Evolutionary conservation across 2,329 filamentous ascomycete genomes (phyloP).

Genomic region (Madurella mycetomatis): DNA sequence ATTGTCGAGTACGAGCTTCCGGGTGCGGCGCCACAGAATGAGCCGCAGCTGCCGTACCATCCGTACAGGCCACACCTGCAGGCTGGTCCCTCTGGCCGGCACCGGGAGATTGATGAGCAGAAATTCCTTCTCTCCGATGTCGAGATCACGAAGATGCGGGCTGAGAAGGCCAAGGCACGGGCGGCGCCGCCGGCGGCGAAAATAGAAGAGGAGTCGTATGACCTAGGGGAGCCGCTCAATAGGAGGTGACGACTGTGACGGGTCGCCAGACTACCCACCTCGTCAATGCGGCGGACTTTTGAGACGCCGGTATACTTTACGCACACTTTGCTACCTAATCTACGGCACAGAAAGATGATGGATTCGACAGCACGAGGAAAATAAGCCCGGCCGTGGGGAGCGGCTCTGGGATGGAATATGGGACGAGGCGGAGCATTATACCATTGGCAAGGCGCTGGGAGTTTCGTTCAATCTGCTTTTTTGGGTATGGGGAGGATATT

Average conservation of each 20-base stretch:
- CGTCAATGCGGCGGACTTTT: no score
- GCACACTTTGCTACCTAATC: no score
- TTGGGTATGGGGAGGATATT: neutral
- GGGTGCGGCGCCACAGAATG: constrained; percentile 19
- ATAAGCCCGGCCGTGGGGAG: neutral
- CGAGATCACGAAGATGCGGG: constrained; percentile 22
- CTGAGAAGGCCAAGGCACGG: constrained; percentile 18
- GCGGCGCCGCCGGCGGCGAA: constrained; percentile 1
- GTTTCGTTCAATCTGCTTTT: constrained; percentile 2
- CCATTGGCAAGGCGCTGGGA: constrained; percentile 24
- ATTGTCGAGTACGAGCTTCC: constrained; percentile 27
- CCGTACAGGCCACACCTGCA: constrained; percentile 13
- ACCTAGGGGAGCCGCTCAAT: constrained; percentile 9
- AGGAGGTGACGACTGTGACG: constrained; percentile 5
- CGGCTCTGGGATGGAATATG: neutral
- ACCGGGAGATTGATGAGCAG: constrained; percentile 26
- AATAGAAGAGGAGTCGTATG: constrained; percentile 11
- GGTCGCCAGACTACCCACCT: neutral
- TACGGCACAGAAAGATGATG: no score
- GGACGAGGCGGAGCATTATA: constrained; percentile 21
- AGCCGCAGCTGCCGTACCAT: constrained; percentile 22
- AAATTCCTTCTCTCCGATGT: constrained; percentile 28
- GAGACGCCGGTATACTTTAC: no score
- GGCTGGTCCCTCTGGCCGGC: neutral
- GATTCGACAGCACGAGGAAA: neutral